A percentile compares a stretch with the other conserved stretches of the same genome.
Evolutionary conservation across 2,329 filamentous ascomycete genomes (phyloP).

Genomic region (Pezicula carpinea): DNA sequence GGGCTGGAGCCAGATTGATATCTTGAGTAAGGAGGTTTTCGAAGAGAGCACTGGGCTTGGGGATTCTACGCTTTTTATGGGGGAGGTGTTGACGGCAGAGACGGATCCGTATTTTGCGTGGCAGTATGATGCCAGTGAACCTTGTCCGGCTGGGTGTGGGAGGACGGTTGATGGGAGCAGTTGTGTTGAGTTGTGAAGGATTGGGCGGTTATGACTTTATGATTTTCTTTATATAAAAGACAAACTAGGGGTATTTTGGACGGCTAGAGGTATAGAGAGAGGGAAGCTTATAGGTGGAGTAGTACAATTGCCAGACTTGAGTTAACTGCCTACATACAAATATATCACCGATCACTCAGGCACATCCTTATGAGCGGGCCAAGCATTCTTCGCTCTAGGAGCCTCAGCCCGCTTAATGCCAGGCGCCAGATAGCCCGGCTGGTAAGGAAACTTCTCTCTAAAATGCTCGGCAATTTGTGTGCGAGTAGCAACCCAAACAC

Average conservation of each 20-base stretch:
- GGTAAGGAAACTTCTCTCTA: slow-evolving; percentile 24
- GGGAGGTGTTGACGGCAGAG: slow-evolving; percentile 43
- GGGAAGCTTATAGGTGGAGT: neutral
- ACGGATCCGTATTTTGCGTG: slow-evolving; percentile 49
- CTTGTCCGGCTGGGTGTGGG: slow-evolving; percentile 18
- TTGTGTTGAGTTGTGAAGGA: slow-evolving; percentile 4
- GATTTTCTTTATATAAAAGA: neutral
- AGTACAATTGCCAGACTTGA: neutral
- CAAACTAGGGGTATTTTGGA: neutral
- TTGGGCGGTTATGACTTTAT: slow-evolving; percentile 2
- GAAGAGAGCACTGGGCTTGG: slow-evolving; percentile 34
- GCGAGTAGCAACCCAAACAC: slow-evolving; percentile 49
- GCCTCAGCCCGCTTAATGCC: slow-evolving; percentile 20
- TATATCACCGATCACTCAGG: slow-evolving; percentile 2
- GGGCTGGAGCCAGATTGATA: slow-evolving; percentile 48
- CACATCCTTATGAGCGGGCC: slow-evolving; percentile 19
- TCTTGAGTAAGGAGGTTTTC: slow-evolving; percentile 43
- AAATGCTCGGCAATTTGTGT: slow-evolving; percentile 48
- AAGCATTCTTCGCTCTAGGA: slow-evolving; percentile 13
- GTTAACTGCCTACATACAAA: neutral
- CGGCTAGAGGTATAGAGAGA: neutral
- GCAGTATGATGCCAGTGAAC: slow-evolving; percentile 39
- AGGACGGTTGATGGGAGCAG: slow-evolving; percentile 7
- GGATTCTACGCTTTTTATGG: slow-evolving; percentile 35
- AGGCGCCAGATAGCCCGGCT: slow-evolving; percentile 16